A percentile compares a stretch with the other conserved stretches of the same genome.
These are phyloP conservation scores for Trametes maxima DNA, from an alignment of 768 basidiomycete species.

Conservation along the genomic window DNA sequence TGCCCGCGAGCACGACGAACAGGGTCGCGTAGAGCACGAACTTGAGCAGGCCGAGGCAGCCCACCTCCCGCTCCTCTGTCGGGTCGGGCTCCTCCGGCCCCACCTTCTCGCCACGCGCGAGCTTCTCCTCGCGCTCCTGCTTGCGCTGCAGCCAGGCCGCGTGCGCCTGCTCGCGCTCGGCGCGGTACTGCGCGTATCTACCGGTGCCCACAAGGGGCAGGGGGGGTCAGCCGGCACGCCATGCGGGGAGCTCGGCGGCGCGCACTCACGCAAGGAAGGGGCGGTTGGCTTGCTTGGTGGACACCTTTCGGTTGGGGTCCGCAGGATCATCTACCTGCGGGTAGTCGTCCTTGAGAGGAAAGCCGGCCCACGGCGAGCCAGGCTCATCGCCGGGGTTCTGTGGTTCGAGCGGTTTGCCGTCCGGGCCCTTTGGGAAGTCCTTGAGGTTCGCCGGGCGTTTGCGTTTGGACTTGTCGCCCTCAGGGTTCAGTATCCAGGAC, in stretches of 20 bases:
- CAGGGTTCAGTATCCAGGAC: slow-evolving; percentile 66
- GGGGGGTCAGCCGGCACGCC: slow-evolving; percentile 9
- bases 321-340: slow-evolving; percentile 63
- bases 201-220: slow-evolving; percentile 19
- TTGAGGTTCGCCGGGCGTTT: slow-evolving; percentile 26
- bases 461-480: slow-evolving; percentile 28
- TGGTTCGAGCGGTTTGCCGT: slow-evolving; percentile 21
- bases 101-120: slow-evolving; percentile 72
- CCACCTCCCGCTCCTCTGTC: slow-evolving; percentile 67
- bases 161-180: slow-evolving; percentile 60
- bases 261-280: slow-evolving; percentile 78
- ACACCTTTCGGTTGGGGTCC: slow-evolving; percentile 70
- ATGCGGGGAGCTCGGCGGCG: background rate
- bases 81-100: slow-evolving; percentile 77
- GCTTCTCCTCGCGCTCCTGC: slow-evolving; percentile 69
- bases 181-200: slow-evolving; percentile 70
- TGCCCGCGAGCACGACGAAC: slow-evolving; percentile 62
- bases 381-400: slow-evolving; percentile 23
- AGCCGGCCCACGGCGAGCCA: slow-evolving; percentile 31
- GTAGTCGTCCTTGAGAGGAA: slow-evolving; percentile 39
- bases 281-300: slow-evolving; percentile 80
- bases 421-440: slow-evolving; percentile 19
- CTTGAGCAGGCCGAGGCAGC: slow-evolving; percentile 65
- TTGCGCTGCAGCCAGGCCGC: slow-evolving; percentile 70
- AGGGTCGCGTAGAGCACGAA: slow-evolving; percentile 61